Conservation (phyloP, 805 yeast genomes). For the Hanseniaspora vineae region DNA sequence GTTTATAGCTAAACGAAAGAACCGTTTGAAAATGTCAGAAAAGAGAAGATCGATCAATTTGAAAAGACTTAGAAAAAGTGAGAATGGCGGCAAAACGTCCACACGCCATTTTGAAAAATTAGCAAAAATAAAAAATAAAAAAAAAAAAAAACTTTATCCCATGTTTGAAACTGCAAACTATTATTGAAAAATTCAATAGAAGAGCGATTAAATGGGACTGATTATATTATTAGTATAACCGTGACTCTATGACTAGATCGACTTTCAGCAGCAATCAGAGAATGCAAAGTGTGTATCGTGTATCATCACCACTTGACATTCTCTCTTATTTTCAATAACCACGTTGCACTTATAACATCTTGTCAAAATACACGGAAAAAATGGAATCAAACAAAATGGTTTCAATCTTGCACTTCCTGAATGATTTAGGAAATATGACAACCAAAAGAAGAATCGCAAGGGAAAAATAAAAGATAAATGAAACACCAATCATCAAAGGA, state of each 20-base stretch:
- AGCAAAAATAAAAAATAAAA: neutral
- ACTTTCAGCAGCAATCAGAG: neutral
- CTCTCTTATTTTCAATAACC: too few relatives aligned
- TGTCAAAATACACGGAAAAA: neutral
- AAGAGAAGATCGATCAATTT: neutral
- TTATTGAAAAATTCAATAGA: constrained; percentile 21
- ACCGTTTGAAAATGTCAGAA: too few relatives aligned
- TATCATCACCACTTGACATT: too few relatives aligned
- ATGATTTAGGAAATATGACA: too few relatives aligned
- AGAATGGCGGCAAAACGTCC: too few relatives aligned
- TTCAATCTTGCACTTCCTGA: neutral
- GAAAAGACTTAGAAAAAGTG: too few relatives aligned
- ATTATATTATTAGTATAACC: neutral
- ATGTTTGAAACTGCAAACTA: constrained; percentile 28
- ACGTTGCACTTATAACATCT: neutral
- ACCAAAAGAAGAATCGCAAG: neutral
- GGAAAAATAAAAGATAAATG: neutral
- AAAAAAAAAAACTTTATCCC: constrained; percentile 21
- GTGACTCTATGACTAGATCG: constrained; percentile 2
- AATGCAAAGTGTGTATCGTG: too few relatives aligned
- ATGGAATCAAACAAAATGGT: neutral
- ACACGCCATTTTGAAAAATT: too few relatives aligned
- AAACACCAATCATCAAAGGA: too few relatives aligned
- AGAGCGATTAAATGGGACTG: constrained; percentile 29
- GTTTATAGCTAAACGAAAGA: too few relatives aligned